Base-by-base conservation (phyloP, 2,329 filamentous ascomycete genomes). In the Xylaria sp. region DNA sequence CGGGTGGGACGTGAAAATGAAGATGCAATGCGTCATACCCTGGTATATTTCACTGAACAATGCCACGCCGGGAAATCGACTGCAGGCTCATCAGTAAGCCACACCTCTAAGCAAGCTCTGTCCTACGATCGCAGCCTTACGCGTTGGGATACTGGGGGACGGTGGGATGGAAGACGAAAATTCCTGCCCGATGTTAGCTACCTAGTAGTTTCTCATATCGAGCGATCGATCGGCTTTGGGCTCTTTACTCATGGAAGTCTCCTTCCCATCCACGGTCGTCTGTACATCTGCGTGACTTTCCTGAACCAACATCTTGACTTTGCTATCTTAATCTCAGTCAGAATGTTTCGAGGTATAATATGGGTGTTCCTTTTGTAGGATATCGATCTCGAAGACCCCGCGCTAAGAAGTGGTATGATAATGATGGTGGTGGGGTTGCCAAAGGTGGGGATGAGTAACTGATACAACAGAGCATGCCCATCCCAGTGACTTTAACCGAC, bases 11-110 rank as follows among this genome's bases (percentile, higher is more conserved):
- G 29, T n/a, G n/a, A 34, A 22, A 43, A 48, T 54, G 24, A 45
- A 43, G 57, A 60, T 56, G 55, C n/a, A n/a, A n/a, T n/a, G n/a
- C n/a, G 9, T 13, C 68, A 52, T 72, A 92, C 91, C 92, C 86
- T 97, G 92, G 69, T 97, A 97, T 66, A 97, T 97, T 75, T 97
- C 92, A 64, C 88, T 92, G 71, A 96, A 97, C 52, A 97, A 80
- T 13, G 90, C 88, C 4, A 97, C 90, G 18, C 90, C 92, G 0
- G 92, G 92, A 67, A 96, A 96, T 45, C 80, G 78, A 24, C 84
- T 49, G 44, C 39, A 37, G 54, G 54, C 39, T 58, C 43, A 58
- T 60, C 49, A 63, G 56, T 44, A 26, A 47, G 29, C 29, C 18
- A 17, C 40, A 13, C 4, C 29, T 43, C 43, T 48, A n/a, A n/a